These are phyloP conservation scores for Aspergillus sojae DNA, from an alignment of 2,329 filamentous ascomycete genomes.

Conservation along the genomic window DNA sequence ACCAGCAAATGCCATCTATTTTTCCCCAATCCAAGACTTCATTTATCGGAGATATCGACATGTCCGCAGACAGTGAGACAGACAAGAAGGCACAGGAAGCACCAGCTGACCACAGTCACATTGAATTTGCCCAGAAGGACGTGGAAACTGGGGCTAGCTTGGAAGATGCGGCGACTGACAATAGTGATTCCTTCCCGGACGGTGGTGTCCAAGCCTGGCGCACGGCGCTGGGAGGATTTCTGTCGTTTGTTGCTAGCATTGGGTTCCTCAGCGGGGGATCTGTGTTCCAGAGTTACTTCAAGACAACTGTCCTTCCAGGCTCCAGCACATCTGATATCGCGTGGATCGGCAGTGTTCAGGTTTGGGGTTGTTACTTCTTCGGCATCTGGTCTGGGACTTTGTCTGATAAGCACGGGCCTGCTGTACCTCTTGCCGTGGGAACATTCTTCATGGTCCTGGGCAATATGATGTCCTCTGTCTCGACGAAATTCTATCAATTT, in stretches of 20 bases:
- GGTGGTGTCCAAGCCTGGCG: constrained; percentile 9
- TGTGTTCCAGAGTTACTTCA: constrained; percentile 10
- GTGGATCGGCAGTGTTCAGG: constrained; percentile 11
- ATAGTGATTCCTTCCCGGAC: neutral
- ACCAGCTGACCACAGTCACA: neutral
- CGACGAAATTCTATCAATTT: constrained; percentile 7
- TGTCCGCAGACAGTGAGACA: neutral
- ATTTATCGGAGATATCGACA: neutral
- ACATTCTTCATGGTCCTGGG: constrained; percentile 4
- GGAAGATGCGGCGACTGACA: neutral
- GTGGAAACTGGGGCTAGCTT: neutral
- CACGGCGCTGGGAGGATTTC: constrained; percentile 5
- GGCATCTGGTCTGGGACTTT: constrained; percentile 4
- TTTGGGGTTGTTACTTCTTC: constrained; percentile 17
- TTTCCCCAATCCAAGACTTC: too few relatives aligned
- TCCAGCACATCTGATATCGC: neutral
- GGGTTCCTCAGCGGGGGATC: constrained; percentile 12
- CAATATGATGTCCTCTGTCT: neutral
- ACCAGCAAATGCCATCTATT: too few relatives aligned
- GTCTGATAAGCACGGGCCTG: constrained; percentile 3
- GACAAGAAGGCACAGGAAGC: neutral
- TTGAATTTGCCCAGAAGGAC: neutral
- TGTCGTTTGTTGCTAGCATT: constrained; percentile 9
- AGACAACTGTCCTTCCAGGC: neutral
- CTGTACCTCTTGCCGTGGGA: constrained; percentile 6